These are phyloP conservation scores for Dioscorea dumetorum DNA, from an alignment of 106 monocot species.

Conservation along the genomic window DNA sequence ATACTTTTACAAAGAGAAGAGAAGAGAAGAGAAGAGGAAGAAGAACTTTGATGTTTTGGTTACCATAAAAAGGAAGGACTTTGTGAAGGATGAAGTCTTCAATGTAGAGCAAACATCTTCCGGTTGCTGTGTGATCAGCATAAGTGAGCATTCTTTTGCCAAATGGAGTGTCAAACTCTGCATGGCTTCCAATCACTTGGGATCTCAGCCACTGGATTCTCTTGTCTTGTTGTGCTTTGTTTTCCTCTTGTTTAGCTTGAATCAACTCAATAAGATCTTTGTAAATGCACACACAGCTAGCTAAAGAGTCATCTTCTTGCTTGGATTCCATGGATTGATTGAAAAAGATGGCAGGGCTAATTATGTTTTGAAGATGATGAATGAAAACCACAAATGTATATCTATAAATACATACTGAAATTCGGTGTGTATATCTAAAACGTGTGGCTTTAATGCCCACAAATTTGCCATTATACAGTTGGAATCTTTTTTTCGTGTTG, in stretches of 20 bases:
- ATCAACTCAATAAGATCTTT: not conserved
- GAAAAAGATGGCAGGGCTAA: not conserved
- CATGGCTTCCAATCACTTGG: conserved; percentile 31
- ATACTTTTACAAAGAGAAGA: too few species aligned
- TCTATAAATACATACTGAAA: not conserved
- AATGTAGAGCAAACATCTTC: conserved; percentile 29
- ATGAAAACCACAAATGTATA: not conserved
- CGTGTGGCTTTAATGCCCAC: too few species aligned
- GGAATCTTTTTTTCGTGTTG: not conserved
- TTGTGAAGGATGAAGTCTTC: conserved; percentile 32
- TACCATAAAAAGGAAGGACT: conserved; percentile 53
- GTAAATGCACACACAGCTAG: not conserved
- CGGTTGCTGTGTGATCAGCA: conserved; percentile 43
- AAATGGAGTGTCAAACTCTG: conserved; percentile 28
- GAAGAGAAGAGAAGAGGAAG: not conserved
- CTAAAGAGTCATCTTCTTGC: not conserved
- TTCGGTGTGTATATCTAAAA: too few species aligned
- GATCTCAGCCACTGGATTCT: conserved; percentile 25
- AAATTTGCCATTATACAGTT: too few species aligned
- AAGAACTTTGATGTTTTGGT: not conserved
- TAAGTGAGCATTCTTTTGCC: conserved; percentile 31
- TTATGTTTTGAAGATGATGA: not conserved
- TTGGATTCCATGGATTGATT: not conserved
- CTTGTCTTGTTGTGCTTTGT: not conserved
- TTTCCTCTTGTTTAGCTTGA: not conserved